Percentiles rank a stretch among this genome's conserved stretches.
These are phyloP conservation scores for Xerocomus amazonicus DNA, from an alignment of 1,284 basidiomycete species.

Conservation along the genomic window DNA sequence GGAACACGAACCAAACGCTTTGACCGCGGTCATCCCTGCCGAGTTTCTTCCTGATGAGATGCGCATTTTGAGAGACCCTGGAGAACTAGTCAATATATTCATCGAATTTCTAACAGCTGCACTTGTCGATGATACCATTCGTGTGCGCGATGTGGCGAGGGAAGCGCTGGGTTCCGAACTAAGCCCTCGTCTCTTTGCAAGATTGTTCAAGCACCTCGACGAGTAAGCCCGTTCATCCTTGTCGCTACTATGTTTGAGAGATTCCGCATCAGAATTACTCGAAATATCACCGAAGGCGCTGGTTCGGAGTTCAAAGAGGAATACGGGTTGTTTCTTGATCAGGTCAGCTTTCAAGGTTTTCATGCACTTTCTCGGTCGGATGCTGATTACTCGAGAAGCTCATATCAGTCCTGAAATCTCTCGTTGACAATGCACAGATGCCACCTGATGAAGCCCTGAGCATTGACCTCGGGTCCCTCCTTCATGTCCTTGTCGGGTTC, in stretches of 20 bases:
- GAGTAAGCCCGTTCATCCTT: slow-evolving; percentile 46
- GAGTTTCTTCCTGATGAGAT: slow-evolving; percentile 68
- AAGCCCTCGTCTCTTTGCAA: slow-evolving; percentile 62
- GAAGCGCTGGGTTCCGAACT: slow-evolving; percentile 81
- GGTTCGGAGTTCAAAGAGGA: slow-evolving; percentile 49
- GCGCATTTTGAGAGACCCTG: slow-evolving; percentile 58
- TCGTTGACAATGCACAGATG: slow-evolving; percentile 70
- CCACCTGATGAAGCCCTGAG: slow-evolving; percentile 58
- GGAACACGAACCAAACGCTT: slow-evolving; percentile 42
- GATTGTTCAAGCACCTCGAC: slow-evolving; percentile 68
- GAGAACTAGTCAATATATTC: slow-evolving; percentile 58
- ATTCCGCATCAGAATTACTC: slow-evolving; percentile 40
- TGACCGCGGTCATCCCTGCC: slow-evolving; percentile 56
- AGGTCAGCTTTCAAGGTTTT: slow-evolving; percentile 41
- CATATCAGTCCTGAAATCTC: slow-evolving; percentile 69
- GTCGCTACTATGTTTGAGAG: not conserved
- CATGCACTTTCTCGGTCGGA: slow-evolving; percentile 1
- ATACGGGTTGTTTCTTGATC: slow-evolving; percentile 70
- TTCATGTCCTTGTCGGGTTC: slow-evolving; percentile 63
- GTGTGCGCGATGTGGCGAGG: slow-evolving; percentile 71
- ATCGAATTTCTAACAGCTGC: slow-evolving; percentile 69
- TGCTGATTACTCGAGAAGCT: slow-evolving; percentile 43
- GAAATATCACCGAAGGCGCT: slow-evolving; percentile 42
- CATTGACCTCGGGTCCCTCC: slow-evolving; percentile 67
- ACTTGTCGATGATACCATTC: slow-evolving; percentile 58